Conservation (phyloP, 2,329 filamentous ascomycete species). For the Pezicula neosporulosa region DNA sequence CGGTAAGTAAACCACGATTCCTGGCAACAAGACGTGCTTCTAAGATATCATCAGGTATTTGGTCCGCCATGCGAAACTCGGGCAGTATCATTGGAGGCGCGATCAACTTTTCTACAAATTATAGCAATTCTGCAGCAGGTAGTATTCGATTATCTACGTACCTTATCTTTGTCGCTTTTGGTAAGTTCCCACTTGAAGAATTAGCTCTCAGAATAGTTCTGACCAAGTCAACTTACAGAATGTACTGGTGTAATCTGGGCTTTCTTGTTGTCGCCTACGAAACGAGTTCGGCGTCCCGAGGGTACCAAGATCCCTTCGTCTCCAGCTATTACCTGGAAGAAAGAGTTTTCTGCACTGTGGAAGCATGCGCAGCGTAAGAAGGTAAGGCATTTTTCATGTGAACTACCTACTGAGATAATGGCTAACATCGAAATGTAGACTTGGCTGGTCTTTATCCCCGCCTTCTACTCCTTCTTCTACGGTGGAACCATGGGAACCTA, state of each 20-base stretch:
- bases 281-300: conserved; percentile 59
- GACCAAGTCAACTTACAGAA: conserved; percentile 4
- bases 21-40: neutral
- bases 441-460: conserved; percentile 30
- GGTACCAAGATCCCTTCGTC: conserved; percentile 49
- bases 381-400: conserved; percentile 10
- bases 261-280: conserved; percentile 49
- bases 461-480: conserved; percentile 36
- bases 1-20: conserved; percentile 1
- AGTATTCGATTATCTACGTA: conserved; percentile 67
- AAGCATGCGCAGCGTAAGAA: conserved; percentile 22
- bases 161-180: conserved; percentile 58
- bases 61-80: conserved; percentile 54
- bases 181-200: conserved; percentile 6
- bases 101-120: conserved; percentile 66
- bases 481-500: conserved; percentile 38
- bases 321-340: conserved; percentile 52
- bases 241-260: conserved; percentile 29
- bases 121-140: conserved; percentile 50
- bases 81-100: conserved; percentile 69
- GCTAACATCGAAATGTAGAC: conserved; percentile 17
- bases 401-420: neutral
- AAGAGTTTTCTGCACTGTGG: conserved; percentile 56
- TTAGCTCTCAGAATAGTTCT: too few relatives aligned
- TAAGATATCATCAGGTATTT: conserved; percentile 49